Evolutionary conservation across 768 basidiomycete species (phyloP), one percentile per base, ranked within the genome.

Genomic region (Clitopilus passeckerianus): DNA sequence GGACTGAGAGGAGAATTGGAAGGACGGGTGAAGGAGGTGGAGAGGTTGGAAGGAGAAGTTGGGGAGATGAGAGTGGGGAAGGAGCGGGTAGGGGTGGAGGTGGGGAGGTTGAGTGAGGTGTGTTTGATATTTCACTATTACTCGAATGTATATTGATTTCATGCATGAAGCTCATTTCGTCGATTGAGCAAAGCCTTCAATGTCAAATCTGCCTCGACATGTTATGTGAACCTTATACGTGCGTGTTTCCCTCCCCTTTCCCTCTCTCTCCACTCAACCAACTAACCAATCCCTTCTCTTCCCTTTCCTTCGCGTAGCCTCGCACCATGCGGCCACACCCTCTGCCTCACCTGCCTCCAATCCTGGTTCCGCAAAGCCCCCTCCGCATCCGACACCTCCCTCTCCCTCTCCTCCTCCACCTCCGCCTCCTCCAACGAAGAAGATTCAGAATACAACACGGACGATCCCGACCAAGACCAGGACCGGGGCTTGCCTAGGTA

Each of bases 161-260:
- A n/a, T n/a, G n/a, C n/a, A n/a, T n/a, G n/a, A n/a, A 57, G 6
- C 34, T 27, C 27, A 30, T 12, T 37, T 20, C 53, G 24, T 41
- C 24, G 6, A 79, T 90, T 22, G 88, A 91, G 71, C 67, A 71
- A 23, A 80, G 81, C 33, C 68, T 88, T 16, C 85, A 84, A 64
- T 91, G 90, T 66, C 89, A 90, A 65, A 90, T 91, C 46, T 91
- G 90, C 66, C 86, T 90, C 76, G 90, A 91, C 18, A 69, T 85
- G 10, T 72, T 90, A 9, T 67, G 77, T 41, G 82, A 82, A 61
- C 90, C 90, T 23, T 86, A 80, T 67, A 83, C 82, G 89, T 91
- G 67, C 63, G 87, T 80, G 43, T 34, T 34, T 6, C 34, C 34
- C 15, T 35, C 15, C 34, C n/a, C 6, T 10, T 54, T 44, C 7